phyloP scores from a whole-genome alignment of 192 early-diverging fungal species.

The Backusella tarrabulga region DNA sequence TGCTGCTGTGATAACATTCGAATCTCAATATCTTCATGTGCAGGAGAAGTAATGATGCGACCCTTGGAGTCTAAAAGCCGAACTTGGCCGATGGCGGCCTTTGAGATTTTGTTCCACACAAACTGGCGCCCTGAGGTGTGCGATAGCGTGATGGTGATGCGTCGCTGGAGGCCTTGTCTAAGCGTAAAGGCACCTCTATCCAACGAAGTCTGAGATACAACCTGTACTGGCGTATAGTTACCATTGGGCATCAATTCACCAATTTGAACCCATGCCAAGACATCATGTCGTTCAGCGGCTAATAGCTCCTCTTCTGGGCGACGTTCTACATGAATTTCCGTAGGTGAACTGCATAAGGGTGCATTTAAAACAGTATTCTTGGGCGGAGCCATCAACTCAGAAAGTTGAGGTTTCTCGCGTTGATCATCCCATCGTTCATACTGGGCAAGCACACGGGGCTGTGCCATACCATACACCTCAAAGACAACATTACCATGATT shows the following conservation, averaged over 20 bases:
- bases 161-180: conserved; percentile 75
- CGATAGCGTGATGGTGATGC: conserved; percentile 59
- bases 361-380: conserved; percentile 29
- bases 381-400: conserved; percentile 25
- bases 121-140: conserved; percentile 71
- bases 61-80: conserved; percentile 61
- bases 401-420: conserved; percentile 38
- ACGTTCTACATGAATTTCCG: not conserved
- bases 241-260: conserved; percentile 65
- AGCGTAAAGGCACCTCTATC: conserved; percentile 59
- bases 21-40: conserved; percentile 50
- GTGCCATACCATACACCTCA: conserved; percentile 53
- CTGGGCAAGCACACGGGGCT: conserved; percentile 32
- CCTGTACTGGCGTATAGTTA: conserved; percentile 57
- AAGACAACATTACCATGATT: conserved; percentile 38
- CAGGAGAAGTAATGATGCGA: conserved; percentile 43
- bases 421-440: conserved; percentile 56
- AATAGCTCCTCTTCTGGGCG: conserved; percentile 55
- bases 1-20: conserved; percentile 47
- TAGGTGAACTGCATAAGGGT: conserved; percentile 21
- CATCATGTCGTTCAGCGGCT: conserved; percentile 65
- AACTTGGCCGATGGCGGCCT: conserved; percentile 45
- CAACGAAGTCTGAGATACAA: conserved; percentile 37
- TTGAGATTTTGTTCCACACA: conserved; percentile 44
- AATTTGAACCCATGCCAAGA: conserved; percentile 63